Base-by-base conservation (phyloP, 306 rosid species). In the Dryas alaskensis region DNA sequence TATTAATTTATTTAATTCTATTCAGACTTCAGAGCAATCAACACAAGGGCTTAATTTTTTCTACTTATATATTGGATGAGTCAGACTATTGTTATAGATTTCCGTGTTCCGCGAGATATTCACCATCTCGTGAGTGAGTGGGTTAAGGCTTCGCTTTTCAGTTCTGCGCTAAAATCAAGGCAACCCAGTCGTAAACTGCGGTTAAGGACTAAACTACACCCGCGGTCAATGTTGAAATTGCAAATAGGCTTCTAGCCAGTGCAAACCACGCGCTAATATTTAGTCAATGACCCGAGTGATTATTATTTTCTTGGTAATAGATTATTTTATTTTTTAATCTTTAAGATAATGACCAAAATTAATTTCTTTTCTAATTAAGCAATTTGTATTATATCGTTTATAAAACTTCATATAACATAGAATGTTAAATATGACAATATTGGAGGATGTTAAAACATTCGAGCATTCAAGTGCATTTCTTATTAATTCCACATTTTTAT, bases 1-100 rank as follows among this genome's bases (percentile, higher is more conserved):
- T 54, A 73, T 10, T 69, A 31, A 48, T 27, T 82, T 55, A 1
- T 46, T 78, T 69, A 69, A 78, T 78, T 78, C 77, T 48, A 5
- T 64, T 60, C 54, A 10, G 53, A 68, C 3, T 64, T 60, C 54
- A 10, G 53, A 68, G 31, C 67, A 60, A 66, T 66, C 65, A 64
- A 70, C 68, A 58, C 68, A 58, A 37, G 19, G 49, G 50, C 13
- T 62, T 60, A 12, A 67, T 37, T 19, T 45, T 65, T 39, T 50
- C 7, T 13, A 16, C 5, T 51, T 9, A 13, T n/a, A 17, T 37
- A n/a, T 2, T 53, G 8, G 7, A 39, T 14, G 43, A 22, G 39
- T 0, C 39, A 25, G 11, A 25, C 13, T 8, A 42, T 13, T 22
- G 19, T 17, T 63, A 61, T 64, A 31, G 17, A 42, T 80, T 70